These are phyloP conservation scores for Coemansia aciculifera DNA, from an alignment of 192 early-diverging fungal genomes.

Conservation along the genomic window DNA sequence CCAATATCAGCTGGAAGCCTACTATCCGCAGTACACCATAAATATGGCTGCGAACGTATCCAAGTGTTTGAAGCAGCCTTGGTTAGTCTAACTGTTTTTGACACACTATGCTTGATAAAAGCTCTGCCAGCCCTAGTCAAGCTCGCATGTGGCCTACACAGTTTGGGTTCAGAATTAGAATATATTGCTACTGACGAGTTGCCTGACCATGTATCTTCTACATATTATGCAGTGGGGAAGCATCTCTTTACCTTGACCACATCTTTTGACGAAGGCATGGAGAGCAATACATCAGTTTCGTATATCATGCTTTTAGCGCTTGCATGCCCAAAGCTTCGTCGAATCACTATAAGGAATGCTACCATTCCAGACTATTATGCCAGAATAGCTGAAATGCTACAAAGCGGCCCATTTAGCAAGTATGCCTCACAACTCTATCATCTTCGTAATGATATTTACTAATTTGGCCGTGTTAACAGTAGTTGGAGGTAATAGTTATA, in stretches of 20 bases:
- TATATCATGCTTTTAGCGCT: neutral
- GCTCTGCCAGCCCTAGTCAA: neutral
- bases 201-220: neutral
- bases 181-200: neutral
- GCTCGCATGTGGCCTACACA: neutral
- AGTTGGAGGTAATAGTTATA: neutral
- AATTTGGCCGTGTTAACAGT: neutral
- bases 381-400: neutral
- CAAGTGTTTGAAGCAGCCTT: neutral
- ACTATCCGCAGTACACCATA: neutral
- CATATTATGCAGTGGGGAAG: neutral
- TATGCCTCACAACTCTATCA: neutral
- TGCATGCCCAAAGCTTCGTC: neutral
- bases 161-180: neutral
- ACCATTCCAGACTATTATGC: neutral
- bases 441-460: neutral
- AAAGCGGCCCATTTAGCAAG: neutral
- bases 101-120: neutral
- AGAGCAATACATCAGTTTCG: neutral
- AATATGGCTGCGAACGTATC: neutral
- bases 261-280: neutral
- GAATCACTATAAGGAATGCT: neutral
- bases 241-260: neutral
- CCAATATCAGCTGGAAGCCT: neutral
- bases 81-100: neutral